These are phyloP conservation scores for Lachnellula subtilissima DNA, from an alignment of 2,329 filamentous ascomycete species.

Conservation along the genomic window DNA sequence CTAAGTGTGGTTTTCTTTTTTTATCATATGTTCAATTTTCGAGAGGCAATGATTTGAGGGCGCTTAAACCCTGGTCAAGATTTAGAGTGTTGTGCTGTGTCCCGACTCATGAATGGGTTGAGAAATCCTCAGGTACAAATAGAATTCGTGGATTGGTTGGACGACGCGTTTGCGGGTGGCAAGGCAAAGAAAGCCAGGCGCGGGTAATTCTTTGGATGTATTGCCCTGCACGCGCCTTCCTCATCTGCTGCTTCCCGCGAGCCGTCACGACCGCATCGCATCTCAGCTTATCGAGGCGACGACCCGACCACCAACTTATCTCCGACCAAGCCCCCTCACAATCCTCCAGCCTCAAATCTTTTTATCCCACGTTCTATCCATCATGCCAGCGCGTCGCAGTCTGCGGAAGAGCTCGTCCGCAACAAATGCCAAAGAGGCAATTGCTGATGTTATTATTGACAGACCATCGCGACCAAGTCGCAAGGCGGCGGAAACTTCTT, in stretches of 20 bases:
- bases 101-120: no score
- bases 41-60: no score
- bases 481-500: slow-evolving; percentile 20
- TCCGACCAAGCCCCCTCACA: background rate
- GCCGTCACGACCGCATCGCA: slow-evolving; percentile 1
- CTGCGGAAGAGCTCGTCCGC: slow-evolving; percentile 23
- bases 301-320: slow-evolving; percentile 7
- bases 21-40: background rate
- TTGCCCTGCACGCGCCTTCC: slow-evolving; percentile 1
- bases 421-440: slow-evolving; percentile 25
- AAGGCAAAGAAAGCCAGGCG: background rate
- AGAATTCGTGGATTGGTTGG: slow-evolving; percentile 5
- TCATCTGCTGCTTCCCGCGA: background rate
- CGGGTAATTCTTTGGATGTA: slow-evolving; percentile 1
- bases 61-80: no score
- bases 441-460: slow-evolving; percentile 23
- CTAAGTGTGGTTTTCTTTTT: background rate
- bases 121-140: no score
- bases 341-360: slow-evolving; percentile 1
- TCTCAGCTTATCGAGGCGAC: slow-evolving; percentile 21
- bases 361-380: background rate
- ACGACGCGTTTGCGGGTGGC: background rate
- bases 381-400: slow-evolving; percentile 28
- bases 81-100: no score
- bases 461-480: slow-evolving; percentile 29